Percentiles rank a stretch among this genome's conserved stretches.
Conservation (phyloP, 2,329 filamentous ascomycete genomes). For the Pseudopithomyces maydicus region DNA sequence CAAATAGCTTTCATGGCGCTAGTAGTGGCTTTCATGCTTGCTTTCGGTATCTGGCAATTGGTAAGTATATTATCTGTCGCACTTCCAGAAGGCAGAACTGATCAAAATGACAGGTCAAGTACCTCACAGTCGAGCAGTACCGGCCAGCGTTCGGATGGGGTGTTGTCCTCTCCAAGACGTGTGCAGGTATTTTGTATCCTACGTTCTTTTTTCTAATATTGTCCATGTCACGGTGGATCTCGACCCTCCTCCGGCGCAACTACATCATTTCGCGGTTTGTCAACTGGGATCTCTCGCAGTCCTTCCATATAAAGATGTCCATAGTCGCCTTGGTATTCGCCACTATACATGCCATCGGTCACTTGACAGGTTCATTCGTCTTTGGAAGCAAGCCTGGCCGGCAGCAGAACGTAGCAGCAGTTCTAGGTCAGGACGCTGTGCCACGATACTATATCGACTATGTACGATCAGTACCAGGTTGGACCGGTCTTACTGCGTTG, state of each 20-base stretch:
- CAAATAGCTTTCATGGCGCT: conserved; percentile 56
- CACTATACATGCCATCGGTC: conserved; percentile 60
- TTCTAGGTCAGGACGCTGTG: conserved; percentile 52
- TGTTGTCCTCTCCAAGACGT: conserved; percentile 60
- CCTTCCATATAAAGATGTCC: conserved; percentile 62
- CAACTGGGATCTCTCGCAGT: conserved; percentile 62
- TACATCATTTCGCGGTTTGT: conserved; percentile 60
- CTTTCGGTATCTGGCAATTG: conserved; percentile 61
- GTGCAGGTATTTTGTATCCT: conserved; percentile 61
- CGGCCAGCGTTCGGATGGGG: conserved; percentile 61
- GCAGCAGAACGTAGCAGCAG: conserved; percentile 51
- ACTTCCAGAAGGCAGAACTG: neutral
- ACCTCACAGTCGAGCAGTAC: conserved; percentile 52
- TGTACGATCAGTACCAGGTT: conserved; percentile 55
- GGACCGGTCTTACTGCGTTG: conserved; percentile 56
- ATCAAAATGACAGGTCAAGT: conserved; percentile 47
- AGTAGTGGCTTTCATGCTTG: conserved; percentile 55
- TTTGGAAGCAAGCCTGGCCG: conserved; percentile 54
- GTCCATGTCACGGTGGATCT: conserved; percentile 63
- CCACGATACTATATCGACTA: conserved; percentile 55
- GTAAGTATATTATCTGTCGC: conserved; percentile 9
- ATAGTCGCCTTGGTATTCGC: conserved; percentile 57
- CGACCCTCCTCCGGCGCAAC: conserved; percentile 58
- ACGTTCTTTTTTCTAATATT: conserved; percentile 64
- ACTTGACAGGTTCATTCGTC: conserved; percentile 59